Conservation (phyloP, 139 green algal genomes). For the Chlorella sp. region DNA sequence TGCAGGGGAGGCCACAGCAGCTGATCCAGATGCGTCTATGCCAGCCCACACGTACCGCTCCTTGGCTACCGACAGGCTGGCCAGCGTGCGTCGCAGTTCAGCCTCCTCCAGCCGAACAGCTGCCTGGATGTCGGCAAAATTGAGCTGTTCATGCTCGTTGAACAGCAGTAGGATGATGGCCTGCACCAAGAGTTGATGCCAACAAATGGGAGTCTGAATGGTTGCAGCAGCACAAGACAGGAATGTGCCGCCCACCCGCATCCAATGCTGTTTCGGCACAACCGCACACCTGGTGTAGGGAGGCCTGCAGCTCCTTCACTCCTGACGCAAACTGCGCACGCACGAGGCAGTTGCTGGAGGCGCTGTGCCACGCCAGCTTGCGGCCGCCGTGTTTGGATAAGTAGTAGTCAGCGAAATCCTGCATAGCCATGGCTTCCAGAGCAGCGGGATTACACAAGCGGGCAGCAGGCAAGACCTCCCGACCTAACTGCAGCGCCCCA, state of each 20-base stretch:
- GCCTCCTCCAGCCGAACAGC: slow-evolving; percentile 75
- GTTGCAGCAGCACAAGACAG: too few species aligned
- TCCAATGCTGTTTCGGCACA: too few species aligned
- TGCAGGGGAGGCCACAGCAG: too few species aligned
- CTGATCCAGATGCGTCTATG: too few species aligned
- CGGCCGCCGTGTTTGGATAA: slow-evolving; percentile 93
- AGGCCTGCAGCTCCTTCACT: slow-evolving; percentile 95
- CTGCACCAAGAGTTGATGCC: too few species aligned
- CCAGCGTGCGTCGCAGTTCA: slow-evolving; percentile 93
- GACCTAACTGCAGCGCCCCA: too few species aligned
- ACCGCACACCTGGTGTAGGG: slow-evolving; percentile 78
- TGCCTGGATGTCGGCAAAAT: slow-evolving; percentile 75
- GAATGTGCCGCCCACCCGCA: too few species aligned
- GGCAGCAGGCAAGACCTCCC: too few species aligned
- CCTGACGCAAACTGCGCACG: slow-evolving; percentile 83
- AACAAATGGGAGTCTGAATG: too few species aligned
- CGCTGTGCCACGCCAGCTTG: slow-evolving; percentile 94
- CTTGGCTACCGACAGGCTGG: slow-evolving; percentile 92
- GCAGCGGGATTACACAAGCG: too few species aligned
- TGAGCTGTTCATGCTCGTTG: slow-evolving; percentile 87
- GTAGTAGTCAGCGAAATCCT: slow-evolving; percentile 94
- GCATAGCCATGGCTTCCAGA: slow-evolving; percentile 23
- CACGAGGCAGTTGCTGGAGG: slow-evolving; percentile 87
- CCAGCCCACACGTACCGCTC: slow-evolving; percentile 41
- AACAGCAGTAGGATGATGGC: slow-evolving; percentile 96